These are phyloP conservation scores for Ustilago esculenta DNA, from an alignment of 1,284 basidiomycete genomes.

Conservation along the genomic window DNA sequence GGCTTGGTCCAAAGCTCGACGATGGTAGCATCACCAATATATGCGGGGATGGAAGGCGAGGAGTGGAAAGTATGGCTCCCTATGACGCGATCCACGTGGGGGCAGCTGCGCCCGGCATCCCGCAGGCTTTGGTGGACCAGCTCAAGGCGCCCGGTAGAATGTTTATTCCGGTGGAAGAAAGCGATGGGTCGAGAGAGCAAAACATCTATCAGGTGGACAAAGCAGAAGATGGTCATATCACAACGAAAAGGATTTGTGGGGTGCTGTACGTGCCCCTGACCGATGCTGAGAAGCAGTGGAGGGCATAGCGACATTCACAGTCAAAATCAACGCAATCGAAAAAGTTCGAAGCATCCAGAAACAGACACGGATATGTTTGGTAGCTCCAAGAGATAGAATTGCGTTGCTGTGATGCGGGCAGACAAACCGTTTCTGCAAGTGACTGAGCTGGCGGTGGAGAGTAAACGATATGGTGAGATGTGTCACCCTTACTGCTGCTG, in stretches of 20 bases:
- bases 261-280: constrained; percentile 71
- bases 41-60: constrained; percentile 79
- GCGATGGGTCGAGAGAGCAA: constrained; percentile 25
- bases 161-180: constrained; percentile 88
- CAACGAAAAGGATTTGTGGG: constrained; percentile 77
- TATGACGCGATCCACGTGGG: constrained; percentile 94
- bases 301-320: neutral
- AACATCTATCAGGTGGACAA: constrained; percentile 68
- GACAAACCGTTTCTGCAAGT: no score
- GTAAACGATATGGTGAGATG: no score
- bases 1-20: constrained; percentile 72
- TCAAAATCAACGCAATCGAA: no score
- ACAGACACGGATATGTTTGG: no score
- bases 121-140: constrained; percentile 76
- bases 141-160: constrained; percentile 85
- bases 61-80: constrained; percentile 71
- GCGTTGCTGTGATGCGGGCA: no score
- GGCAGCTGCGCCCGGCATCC: constrained; percentile 75
- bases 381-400: no score
- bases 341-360: no score
- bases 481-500: constrained; percentile 8
- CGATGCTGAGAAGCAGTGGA: constrained; percentile 48
- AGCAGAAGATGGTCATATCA: constrained; percentile 77
- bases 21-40: constrained; percentile 73
- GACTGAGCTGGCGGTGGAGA: no score